A percentile compares a stretch with the other conserved stretches of the same genome.
These are phyloP conservation scores for Russula sp. DNA, from an alignment of 768 basidiomycete genomes.

Conservation along the genomic window DNA sequence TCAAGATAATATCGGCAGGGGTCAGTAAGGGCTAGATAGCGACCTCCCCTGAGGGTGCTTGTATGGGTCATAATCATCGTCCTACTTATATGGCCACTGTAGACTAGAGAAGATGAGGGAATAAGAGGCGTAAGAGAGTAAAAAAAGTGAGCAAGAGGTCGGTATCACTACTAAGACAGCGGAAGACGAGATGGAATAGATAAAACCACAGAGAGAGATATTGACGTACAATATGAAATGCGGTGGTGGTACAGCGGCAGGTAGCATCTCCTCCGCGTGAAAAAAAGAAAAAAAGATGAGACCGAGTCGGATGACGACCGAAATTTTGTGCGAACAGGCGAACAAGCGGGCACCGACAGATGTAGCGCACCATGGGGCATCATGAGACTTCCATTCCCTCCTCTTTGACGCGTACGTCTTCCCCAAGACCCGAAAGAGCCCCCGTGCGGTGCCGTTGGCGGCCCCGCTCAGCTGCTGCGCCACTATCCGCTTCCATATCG, in stretches of 20 bases:
- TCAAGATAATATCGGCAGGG: constrained; percentile 5
- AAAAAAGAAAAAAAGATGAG: neutral
- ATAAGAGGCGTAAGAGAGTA: neutral
- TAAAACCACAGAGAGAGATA: neutral
- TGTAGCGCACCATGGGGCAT: neutral
- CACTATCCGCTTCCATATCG: constrained; percentile 10
- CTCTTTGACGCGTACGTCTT: constrained; percentile 18
- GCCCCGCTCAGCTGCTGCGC: constrained; percentile 8
- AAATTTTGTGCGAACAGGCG: neutral
- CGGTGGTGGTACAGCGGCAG: constrained; percentile 4
- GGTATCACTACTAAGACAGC: constrained; percentile 17
- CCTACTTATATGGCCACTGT: constrained; percentile 3
- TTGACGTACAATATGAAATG: constrained; percentile 2
- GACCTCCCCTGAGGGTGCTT: neutral
- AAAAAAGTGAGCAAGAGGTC: constrained; percentile 3
- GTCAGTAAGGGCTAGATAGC: neutral
- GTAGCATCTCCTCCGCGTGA: neutral
- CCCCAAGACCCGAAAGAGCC: neutral
- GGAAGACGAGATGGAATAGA: constrained; percentile 9
- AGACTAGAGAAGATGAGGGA: neutral
- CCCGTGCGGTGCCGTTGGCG: constrained; percentile 16
- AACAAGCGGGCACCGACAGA: neutral
- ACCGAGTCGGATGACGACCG: neutral
- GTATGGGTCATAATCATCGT: constrained; percentile 9
- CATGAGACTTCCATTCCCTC: constrained; percentile 22